Percentiles rank a stretch among this genome's conserved stretches.
Evolutionary conservation across 108 stramenopile genomes (phyloP).

Genomic region (Cyclotella kingstonii): DNA sequence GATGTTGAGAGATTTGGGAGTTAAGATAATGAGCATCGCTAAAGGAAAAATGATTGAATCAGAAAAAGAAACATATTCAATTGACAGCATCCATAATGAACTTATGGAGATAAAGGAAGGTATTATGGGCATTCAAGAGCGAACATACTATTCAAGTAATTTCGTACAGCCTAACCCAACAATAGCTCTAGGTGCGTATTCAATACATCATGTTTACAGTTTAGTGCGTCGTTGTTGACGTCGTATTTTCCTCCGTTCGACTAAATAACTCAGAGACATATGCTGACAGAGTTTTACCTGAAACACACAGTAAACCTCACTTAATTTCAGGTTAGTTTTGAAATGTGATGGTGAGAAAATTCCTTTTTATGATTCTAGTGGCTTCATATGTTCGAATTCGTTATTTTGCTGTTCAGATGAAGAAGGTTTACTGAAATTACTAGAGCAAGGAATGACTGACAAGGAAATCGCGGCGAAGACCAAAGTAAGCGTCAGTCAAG

Average conservation of each 20-base stretch:
- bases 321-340: no score
- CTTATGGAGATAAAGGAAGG: slow-evolving; percentile 27
- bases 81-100: slow-evolving; percentile 13
- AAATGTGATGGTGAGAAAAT: neutral
- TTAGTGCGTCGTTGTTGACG: no score
- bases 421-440: slow-evolving; percentile 48
- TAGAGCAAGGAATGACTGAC: slow-evolving; percentile 61
- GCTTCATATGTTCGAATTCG: neutral
- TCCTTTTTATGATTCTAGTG: neutral
- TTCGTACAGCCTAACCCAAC: neutral
- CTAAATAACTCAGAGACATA: no score
- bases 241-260: no score
- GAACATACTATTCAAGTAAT: slow-evolving; percentile 3
- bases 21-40: slow-evolving; percentile 37
- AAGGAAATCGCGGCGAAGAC: slow-evolving; percentile 65
- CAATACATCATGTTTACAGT: neutral
- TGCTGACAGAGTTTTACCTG: no score
- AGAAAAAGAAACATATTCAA: neutral
- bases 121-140: slow-evolving; percentile 1
- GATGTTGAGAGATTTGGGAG: slow-evolving; percentile 31
- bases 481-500: slow-evolving; percentile 32
- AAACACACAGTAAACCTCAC: no score
- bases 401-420: slow-evolving; percentile 40
- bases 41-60: neutral
- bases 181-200: neutral